Evolutionary conservation across 805 yeast species (phyloP).

Genomic region (Kodamaea fukazawae): DNA sequence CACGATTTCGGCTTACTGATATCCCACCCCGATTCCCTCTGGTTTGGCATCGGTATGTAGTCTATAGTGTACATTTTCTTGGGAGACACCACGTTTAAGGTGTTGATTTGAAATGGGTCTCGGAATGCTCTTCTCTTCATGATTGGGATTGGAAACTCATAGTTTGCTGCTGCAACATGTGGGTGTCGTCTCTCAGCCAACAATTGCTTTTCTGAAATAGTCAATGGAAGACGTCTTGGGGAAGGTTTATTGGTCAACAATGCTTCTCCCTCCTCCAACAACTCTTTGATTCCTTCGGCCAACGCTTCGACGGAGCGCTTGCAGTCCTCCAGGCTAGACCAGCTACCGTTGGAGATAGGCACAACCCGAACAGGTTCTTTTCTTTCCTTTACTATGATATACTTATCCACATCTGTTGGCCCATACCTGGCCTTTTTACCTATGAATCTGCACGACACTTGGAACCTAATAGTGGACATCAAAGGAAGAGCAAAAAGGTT

Average conservation of each 20-base stretch:
- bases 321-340: too few species aligned
- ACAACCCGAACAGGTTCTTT: too few species aligned
- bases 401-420: conserved; percentile 33
- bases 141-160: conserved; percentile 4
- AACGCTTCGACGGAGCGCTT: background rate
- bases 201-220: too few species aligned
- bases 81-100: conserved; percentile 9
- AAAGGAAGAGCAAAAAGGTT: conserved; percentile 28
- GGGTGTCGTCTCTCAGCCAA: too few species aligned
- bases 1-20: conserved; percentile 14
- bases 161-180: background rate
- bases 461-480: conserved; percentile 29
- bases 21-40: conserved; percentile 1
- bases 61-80: conserved; percentile 6
- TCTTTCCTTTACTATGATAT: conserved; percentile 34
- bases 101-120: conserved; percentile 6
- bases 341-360: too few species aligned
- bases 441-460: conserved; percentile 36
- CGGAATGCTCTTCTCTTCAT: conserved; percentile 1
- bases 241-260: too few species aligned
- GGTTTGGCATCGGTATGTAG: conserved; percentile 23
- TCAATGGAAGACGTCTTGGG: too few species aligned
- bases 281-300: conserved; percentile 9
- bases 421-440: conserved; percentile 36
- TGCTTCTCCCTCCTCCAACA: too few species aligned